phyloP scores from a whole-genome alignment of 768 basidiomycete species.

The Piloderma croceum region DNA sequence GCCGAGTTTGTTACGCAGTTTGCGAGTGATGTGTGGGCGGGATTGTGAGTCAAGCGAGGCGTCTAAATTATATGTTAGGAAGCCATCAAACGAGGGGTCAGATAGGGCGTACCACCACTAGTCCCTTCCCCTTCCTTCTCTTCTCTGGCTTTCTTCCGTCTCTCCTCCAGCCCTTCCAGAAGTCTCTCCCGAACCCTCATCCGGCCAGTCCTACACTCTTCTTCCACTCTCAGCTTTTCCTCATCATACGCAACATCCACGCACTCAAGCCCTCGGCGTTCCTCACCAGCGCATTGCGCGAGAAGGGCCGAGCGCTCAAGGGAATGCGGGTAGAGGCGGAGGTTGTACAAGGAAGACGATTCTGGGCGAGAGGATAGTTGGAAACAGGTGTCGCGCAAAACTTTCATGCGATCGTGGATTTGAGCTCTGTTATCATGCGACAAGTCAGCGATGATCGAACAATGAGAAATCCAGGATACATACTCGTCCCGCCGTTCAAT shows the following conservation, averaged over 20 bases:
- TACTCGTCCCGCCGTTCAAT: constrained; percentile 71
- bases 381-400: constrained; percentile 51
- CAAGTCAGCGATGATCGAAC: constrained; percentile 8
- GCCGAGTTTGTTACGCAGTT: constrained; percentile 75
- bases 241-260: constrained; percentile 71
- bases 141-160: constrained; percentile 70
- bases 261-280: constrained; percentile 60
- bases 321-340: constrained; percentile 68
- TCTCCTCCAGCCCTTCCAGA: constrained; percentile 80
- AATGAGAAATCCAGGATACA: constrained; percentile 20
- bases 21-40: constrained; percentile 76
- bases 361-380: constrained; percentile 69
- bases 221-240: constrained; percentile 74
- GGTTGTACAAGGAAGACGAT: constrained; percentile 54
- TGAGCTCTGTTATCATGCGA: constrained; percentile 46
- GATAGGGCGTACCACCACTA: constrained; percentile 46
- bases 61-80: constrained; percentile 36
- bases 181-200: constrained; percentile 73
- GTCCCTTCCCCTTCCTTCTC: constrained; percentile 90
- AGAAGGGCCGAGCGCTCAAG: constrained; percentile 74
- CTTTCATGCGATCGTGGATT: constrained; percentile 56
- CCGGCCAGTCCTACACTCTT: constrained; percentile 73
- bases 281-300: constrained; percentile 59
- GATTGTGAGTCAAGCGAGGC: constrained; percentile 70
- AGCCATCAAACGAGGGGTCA: constrained; percentile 2